Conservation (phyloP, 768 basidiomycete species). For the Scleroderma citrinum region DNA sequence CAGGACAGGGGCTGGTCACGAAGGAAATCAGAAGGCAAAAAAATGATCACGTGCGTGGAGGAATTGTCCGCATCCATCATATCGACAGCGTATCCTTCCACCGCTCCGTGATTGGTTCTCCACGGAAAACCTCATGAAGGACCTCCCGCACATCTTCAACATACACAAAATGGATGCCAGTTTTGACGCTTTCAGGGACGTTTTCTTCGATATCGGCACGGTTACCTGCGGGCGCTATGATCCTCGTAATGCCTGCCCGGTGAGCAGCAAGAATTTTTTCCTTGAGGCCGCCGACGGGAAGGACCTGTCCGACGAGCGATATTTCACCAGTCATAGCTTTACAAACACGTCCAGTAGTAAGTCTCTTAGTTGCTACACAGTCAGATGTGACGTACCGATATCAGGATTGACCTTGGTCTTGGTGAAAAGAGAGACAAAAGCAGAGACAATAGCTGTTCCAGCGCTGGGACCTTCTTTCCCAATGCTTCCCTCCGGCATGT, state of each 20-base stretch:
- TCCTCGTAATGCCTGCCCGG: conserved; percentile 91
- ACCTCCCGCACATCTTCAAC: conserved; percentile 93
- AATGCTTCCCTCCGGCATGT: conserved; percentile 93
- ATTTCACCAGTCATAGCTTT: conserved; percentile 98
- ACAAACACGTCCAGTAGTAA: neutral
- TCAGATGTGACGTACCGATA: conserved; percentile 57
- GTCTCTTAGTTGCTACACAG: neutral
- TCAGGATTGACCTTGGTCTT: conserved; percentile 79
- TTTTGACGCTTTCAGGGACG: conserved; percentile 93
- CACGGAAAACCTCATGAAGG: conserved; percentile 37
- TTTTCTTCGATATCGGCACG: conserved; percentile 96
- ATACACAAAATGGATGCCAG: conserved; percentile 90
- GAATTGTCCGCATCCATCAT: no score
- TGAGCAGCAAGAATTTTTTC: conserved; percentile 97
- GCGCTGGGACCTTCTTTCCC: conserved; percentile 97
- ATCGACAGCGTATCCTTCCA: conserved; percentile 50
- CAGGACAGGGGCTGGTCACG: no score
- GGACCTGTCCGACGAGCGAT: conserved; percentile 90
- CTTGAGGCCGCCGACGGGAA: conserved; percentile 94
- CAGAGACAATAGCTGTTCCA: conserved; percentile 87
- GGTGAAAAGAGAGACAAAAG: conserved; percentile 89
- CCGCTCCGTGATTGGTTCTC: conserved; percentile 48
- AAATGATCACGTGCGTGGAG: no score
- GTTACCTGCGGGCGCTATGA: conserved; percentile 82
- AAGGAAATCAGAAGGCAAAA: no score